These are phyloP conservation scores for Sporothrix luriei DNA, from an alignment of 2,329 filamentous ascomycete genomes.

Conservation along the genomic window DNA sequence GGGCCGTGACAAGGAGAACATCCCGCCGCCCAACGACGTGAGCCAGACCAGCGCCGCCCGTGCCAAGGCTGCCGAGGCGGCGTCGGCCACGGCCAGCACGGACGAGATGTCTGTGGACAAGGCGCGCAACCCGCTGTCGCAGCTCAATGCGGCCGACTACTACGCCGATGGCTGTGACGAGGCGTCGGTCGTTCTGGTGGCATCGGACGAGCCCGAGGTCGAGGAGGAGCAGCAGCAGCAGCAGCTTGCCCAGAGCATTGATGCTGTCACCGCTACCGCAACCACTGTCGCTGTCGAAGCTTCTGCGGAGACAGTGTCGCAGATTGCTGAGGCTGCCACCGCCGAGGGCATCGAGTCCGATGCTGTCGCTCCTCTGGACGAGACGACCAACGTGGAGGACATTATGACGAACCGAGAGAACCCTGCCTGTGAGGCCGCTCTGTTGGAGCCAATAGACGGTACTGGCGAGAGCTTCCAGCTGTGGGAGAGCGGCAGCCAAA, in stretches of 20 bases:
- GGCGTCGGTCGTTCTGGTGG: slow-evolving; percentile 62
- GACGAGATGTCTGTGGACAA: slow-evolving; percentile 66
- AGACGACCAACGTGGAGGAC: slow-evolving; percentile 42
- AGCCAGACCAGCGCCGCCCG: slow-evolving; percentile 55
- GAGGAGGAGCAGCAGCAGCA: background rate
- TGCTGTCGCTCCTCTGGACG: background rate
- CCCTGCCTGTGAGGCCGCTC: slow-evolving; percentile 49
- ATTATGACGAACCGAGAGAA: slow-evolving; percentile 46
- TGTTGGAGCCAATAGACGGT: slow-evolving; percentile 60
- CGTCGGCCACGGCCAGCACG: slow-evolving; percentile 32
- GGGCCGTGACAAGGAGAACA: slow-evolving; percentile 85
- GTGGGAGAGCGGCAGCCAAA: slow-evolving; percentile 70
- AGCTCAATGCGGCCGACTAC: slow-evolving; percentile 68
- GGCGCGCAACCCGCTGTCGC: slow-evolving; percentile 65
- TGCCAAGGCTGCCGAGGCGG: background rate
- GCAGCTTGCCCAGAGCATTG: background rate
- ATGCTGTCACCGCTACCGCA: slow-evolving; percentile 28
- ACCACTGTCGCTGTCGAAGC: slow-evolving; percentile 36
- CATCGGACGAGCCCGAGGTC: slow-evolving; percentile 43
- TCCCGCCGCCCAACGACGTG: slow-evolving; percentile 71
- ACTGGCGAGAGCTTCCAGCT: slow-evolving; percentile 65
- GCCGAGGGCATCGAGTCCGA: background rate
- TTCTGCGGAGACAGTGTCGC: background rate
- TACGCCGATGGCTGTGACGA: slow-evolving; percentile 68
- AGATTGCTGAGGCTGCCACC: background rate